Conservation (phyloP, 164 flowering plant species). For the Malania oleifera region DNA sequence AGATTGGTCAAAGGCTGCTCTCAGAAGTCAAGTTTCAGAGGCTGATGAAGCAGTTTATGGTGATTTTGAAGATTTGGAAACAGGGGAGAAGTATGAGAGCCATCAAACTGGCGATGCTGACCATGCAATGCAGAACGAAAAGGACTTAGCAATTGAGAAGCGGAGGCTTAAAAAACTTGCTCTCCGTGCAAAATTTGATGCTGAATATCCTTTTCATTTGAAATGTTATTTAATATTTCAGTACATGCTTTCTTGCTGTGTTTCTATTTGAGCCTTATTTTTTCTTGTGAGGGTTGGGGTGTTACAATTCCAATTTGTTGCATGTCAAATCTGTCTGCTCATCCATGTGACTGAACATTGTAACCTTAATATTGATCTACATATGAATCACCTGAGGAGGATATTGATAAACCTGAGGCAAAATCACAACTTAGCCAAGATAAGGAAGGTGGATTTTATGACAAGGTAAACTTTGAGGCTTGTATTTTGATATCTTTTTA, state of each 20-base stretch:
- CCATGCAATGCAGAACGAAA: conserved; percentile 23
- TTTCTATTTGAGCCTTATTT: not conserved
- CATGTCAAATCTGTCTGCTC: not conserved
- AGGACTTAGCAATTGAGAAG: conserved; percentile 40
- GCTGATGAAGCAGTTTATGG: conserved; percentile 48
- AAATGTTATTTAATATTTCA: not conserved
- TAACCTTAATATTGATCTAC: conserved; percentile 59
- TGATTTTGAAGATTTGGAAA: conserved; percentile 92
- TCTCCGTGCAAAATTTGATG: conserved; percentile 83
- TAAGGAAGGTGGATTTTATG: conserved; percentile 53
- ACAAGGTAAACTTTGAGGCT: conserved; percentile 50
- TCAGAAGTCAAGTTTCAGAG: conserved; percentile 40
- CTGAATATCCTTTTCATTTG: conserved; percentile 68
- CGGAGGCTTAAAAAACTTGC: conserved; percentile 84
- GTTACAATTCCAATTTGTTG: too few species aligned
- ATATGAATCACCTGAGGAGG: conserved; percentile 65
- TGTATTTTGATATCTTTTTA: not conserved
- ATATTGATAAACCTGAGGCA: conserved; percentile 28
- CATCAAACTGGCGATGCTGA: conserved; percentile 18
- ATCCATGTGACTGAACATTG: not conserved
- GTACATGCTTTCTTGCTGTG: not conserved
- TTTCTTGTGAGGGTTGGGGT: too few species aligned
- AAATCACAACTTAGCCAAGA: conserved; percentile 30
- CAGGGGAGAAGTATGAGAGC: conserved; percentile 53
- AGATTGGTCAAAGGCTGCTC: conserved; percentile 79